Evolutionary conservation across 163 green algal species (phyloP).

Genomic region (Trebouxiophyceae sp.): DNA sequence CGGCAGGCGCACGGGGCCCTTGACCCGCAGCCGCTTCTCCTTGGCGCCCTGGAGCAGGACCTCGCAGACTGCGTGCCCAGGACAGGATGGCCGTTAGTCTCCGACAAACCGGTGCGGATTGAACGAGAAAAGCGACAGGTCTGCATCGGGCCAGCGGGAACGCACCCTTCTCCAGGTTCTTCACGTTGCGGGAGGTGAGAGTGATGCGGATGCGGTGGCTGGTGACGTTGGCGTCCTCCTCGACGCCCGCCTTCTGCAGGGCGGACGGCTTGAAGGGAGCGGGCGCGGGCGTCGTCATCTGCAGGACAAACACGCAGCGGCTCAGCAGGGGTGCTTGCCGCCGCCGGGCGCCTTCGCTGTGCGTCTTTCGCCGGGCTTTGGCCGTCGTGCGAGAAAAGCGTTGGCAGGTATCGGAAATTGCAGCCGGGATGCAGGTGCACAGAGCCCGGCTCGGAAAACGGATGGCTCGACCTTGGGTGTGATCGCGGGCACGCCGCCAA

Average conservation of each 20-base stretch:
- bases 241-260: slow-evolving; percentile 66
- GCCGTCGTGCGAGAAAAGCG: no score
- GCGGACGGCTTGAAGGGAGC: slow-evolving; percentile 14
- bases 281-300: slow-evolving; percentile 1
- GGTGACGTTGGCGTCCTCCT: slow-evolving; percentile 65
- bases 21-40: slow-evolving; percentile 96
- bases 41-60: slow-evolving; percentile 97
- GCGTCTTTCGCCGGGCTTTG: no score
- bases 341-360: no score
- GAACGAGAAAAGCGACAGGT: not conserved
- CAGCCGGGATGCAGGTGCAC: no score
- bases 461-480: no score
- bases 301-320: not conserved
- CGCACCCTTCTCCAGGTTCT: slow-evolving; percentile 94
- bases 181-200: slow-evolving; percentile 94
- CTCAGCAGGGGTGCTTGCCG: no score
- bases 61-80: slow-evolving; percentile 75
- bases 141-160: no score
- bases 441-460: no score
- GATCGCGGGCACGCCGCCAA: no score
- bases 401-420: no score
- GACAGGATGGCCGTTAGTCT: not conserved
- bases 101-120: not conserved
- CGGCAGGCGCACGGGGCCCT: slow-evolving; percentile 96
- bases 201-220: slow-evolving; percentile 97